These are phyloP conservation scores for Vicia villosa DNA, from an alignment of 306 rosid genomes.

Conservation along the genomic window DNA sequence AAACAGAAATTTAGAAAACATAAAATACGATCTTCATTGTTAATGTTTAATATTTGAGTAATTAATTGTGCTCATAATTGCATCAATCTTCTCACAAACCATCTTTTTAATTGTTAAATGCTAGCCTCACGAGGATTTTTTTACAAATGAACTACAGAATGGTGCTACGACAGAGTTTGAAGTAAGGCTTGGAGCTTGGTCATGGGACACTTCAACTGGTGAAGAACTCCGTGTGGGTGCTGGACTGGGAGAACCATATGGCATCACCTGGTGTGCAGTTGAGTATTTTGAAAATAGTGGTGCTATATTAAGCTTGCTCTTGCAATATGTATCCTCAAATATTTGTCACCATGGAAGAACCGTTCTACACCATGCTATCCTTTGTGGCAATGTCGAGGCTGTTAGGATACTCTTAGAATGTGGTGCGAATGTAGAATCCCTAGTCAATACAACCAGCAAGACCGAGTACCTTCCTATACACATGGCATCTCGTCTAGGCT, in stretches of 20 bases:
- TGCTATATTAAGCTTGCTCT: slow-evolving; percentile 65
- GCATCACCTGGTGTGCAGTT: slow-evolving; percentile 85
- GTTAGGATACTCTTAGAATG: slow-evolving; percentile 58
- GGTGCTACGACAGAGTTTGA: slow-evolving; percentile 57
- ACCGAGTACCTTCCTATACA: slow-evolving; percentile 72
- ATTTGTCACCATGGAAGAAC: slow-evolving; percentile 66
- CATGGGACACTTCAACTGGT: slow-evolving; percentile 83
- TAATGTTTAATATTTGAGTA: slow-evolving; percentile 18
- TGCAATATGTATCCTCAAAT: slow-evolving; percentile 51
- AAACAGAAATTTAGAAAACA: neutral
- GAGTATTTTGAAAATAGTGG: slow-evolving; percentile 93
- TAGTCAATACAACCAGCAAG: slow-evolving; percentile 59
- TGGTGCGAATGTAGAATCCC: slow-evolving; percentile 62
- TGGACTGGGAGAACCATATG: slow-evolving; percentile 89
- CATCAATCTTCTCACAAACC: neutral
- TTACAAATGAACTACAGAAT: slow-evolving; percentile 50
- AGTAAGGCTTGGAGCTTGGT: slow-evolving; percentile 91
- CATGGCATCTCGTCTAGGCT: slow-evolving; percentile 84
- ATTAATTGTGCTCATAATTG: slow-evolving; percentile 1
- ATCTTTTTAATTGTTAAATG: slow-evolving; percentile 34
- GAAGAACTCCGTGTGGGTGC: slow-evolving; percentile 97
- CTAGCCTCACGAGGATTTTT: slow-evolving; percentile 32
- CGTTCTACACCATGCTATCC: slow-evolving; percentile 83
- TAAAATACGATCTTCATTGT: slow-evolving; percentile 16
- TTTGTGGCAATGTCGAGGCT: slow-evolving; percentile 78